phyloP scores from a whole-genome alignment of 192 early-diverging fungal genomes.

The Rhizoclosmatium globosum region DNA sequence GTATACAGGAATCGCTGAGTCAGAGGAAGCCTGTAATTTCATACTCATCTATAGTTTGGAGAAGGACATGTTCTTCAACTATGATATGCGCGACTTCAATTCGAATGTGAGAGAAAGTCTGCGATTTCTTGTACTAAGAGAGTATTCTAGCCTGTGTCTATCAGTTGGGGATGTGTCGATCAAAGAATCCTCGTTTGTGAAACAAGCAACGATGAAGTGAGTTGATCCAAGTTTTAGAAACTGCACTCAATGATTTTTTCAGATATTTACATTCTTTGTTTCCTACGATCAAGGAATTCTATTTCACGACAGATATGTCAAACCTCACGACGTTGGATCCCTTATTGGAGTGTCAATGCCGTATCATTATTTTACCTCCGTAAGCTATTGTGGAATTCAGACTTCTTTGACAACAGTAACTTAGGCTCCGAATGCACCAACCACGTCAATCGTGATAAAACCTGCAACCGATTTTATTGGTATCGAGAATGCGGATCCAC shows the following conservation, averaged over 20 bases:
- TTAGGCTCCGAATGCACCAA: not conserved
- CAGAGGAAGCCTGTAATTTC: slow-evolving; percentile 26
- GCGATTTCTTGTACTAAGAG: slow-evolving; percentile 15
- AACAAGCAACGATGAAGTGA: slow-evolving; percentile 26
- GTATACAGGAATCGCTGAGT: slow-evolving; percentile 32
- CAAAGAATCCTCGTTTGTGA: slow-evolving; percentile 53
- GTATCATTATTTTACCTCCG: slow-evolving; percentile 53
- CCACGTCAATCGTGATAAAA: slow-evolving; percentile 18
- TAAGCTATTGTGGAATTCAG: not conserved
- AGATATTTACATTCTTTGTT: slow-evolving; percentile 58
- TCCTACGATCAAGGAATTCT: slow-evolving; percentile 47
- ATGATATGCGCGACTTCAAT: slow-evolving; percentile 30
- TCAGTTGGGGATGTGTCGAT: slow-evolving; percentile 52
- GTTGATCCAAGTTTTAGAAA: too few relatives aligned
- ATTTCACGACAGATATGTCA: slow-evolving; percentile 41
- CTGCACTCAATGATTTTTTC: not conserved
- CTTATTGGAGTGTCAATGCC: slow-evolving; percentile 54
- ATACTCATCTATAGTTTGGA: slow-evolving; percentile 43
- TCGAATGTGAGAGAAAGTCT: slow-evolving; percentile 25
- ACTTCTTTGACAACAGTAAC: slow-evolving; percentile 1
- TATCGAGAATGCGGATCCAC: slow-evolving; percentile 41
- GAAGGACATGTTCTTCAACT: slow-evolving; percentile 35
- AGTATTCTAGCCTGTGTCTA: slow-evolving; percentile 21
- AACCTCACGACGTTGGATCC: slow-evolving; percentile 20
- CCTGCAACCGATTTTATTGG: slow-evolving; percentile 49